phyloP scores from a whole-genome alignment of 441 rosid genomes.

The Hypseocharis bilobata region DNA sequence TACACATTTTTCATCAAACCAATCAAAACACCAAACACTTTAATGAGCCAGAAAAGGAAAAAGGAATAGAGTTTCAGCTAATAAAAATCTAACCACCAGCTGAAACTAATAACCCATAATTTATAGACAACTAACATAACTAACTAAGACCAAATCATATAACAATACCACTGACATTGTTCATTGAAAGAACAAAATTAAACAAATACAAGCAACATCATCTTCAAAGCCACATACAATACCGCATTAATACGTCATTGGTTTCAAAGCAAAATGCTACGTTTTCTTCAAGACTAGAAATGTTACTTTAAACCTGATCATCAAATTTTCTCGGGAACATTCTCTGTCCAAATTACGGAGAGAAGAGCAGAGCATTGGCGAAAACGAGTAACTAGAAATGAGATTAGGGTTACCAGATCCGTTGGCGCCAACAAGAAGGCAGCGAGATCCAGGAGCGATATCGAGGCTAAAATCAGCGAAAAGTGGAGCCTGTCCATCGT shows the following conservation, averaged over 20 bases:
- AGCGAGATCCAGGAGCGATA: constrained; percentile 73
- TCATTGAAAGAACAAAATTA: not conserved
- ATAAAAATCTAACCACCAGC: not conserved
- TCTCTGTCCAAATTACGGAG: not conserved
- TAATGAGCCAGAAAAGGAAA: not conserved
- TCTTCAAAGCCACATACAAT: not conserved
- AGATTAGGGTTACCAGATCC: constrained; percentile 60
- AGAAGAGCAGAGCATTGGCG: not conserved
- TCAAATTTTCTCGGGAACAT: not conserved
- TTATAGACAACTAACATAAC: not conserved
- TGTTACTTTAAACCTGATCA: no score
- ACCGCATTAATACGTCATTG: no score
- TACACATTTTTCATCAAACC: not conserved
- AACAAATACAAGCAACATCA: not conserved
- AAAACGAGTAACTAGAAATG: not conserved
- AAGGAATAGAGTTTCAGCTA: no score
- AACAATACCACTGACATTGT: not conserved
- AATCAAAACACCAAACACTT: no score
- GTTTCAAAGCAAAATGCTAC: no score
- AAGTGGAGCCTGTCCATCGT: constrained; percentile 48
- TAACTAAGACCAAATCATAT: not conserved
- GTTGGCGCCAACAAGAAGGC: constrained; percentile 87
- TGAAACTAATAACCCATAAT: not conserved
- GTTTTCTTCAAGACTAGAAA: no score
- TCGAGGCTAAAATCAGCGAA: constrained; percentile 68